Percentiles rank a stretch among this genome's conserved stretches.
These are phyloP conservation scores for Cladobotryum protrusum DNA, from an alignment of 2,329 filamentous ascomycete species.

Conservation along the genomic window DNA sequence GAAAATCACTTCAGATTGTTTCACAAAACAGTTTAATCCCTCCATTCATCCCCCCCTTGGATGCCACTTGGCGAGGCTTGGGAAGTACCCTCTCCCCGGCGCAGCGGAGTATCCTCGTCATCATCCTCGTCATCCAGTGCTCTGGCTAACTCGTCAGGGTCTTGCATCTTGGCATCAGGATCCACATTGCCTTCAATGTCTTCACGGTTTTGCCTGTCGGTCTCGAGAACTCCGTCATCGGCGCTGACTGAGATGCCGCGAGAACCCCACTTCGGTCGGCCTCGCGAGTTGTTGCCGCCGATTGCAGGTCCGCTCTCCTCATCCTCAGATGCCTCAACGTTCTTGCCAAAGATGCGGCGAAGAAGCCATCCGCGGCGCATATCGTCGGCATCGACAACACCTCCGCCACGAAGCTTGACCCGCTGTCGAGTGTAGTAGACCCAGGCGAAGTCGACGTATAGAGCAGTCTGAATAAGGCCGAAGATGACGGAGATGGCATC, in stretches of 20 bases:
- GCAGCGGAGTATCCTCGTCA: slow-evolving; percentile 22
- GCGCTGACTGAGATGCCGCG: slow-evolving; percentile 62
- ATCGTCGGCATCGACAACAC: slow-evolving; percentile 86
- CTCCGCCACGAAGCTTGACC: slow-evolving; percentile 83
- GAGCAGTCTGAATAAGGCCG: slow-evolving; percentile 78
- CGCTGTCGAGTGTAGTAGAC: slow-evolving; percentile 91
- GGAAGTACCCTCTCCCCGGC: slow-evolving; percentile 21
- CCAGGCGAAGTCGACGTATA: slow-evolving; percentile 94
- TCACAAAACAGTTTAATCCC: slow-evolving; percentile 22
- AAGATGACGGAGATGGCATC: slow-evolving; percentile 76
- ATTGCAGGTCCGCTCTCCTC: slow-evolving; percentile 53
- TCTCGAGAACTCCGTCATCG: slow-evolving; percentile 52
- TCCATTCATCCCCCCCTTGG: slow-evolving; percentile 43
- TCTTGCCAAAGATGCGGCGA: slow-evolving; percentile 65
- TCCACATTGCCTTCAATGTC: slow-evolving; percentile 44
- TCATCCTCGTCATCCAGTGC: slow-evolving; percentile 52
- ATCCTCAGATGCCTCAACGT: slow-evolving; percentile 46
- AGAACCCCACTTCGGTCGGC: slow-evolving; percentile 54
- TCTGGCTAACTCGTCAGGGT: slow-evolving; percentile 58
- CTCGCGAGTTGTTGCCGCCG: slow-evolving; percentile 28
- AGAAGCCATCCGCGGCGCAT: slow-evolving; percentile 80
- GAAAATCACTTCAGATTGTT: background rate
- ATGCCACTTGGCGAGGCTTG: slow-evolving; percentile 32
- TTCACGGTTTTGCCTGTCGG: slow-evolving; percentile 42
- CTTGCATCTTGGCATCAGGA: slow-evolving; percentile 59